A percentile compares a stretch with the other conserved stretches of the same genome.
phyloP scores from a whole-genome alignment of 176 grass and related monocot genomes.

The Olyra latifolia region DNA sequence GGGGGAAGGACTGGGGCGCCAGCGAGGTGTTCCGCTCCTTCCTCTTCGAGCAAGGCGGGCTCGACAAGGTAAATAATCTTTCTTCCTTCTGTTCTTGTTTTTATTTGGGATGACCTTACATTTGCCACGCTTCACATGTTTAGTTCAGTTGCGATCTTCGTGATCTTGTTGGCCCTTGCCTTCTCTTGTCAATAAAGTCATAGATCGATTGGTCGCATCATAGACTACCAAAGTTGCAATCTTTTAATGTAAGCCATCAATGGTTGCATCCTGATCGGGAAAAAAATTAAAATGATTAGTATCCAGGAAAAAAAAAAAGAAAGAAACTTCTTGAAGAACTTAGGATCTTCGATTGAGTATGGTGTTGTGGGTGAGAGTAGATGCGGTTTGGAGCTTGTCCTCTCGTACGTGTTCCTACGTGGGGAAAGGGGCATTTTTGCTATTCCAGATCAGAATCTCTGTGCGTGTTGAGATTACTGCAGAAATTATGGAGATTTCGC shows the following conservation, averaged over 20 bases:
- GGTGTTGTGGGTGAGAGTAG: neutral
- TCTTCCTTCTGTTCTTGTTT: neutral
- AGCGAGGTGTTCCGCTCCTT: constrained; percentile 76
- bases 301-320: neutral
- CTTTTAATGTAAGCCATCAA: neutral
- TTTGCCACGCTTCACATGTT: neutral
- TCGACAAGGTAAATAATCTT: constrained; percentile 49
- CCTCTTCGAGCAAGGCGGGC: constrained; percentile 74
- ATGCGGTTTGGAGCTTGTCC: neutral
- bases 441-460: neutral
- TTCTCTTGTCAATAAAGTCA: too few species aligned
- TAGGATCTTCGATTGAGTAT: neutral
- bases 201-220: neutral
- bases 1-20: constrained; percentile 85
- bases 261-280: neutral
- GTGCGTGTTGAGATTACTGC: too few species aligned
- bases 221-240: neutral
- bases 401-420: neutral
- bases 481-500: neutral
- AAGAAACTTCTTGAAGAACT: neutral
- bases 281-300: neutral
- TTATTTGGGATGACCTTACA: too few species aligned
- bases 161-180: too few species aligned
- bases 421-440: neutral
- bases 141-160: too few species aligned